Percentiles rank a stretch among this genome's conserved stretches.
These are phyloP conservation scores for Boeremia exigua DNA, from an alignment of 2,329 filamentous ascomycete genomes.

Conservation along the genomic window DNA sequence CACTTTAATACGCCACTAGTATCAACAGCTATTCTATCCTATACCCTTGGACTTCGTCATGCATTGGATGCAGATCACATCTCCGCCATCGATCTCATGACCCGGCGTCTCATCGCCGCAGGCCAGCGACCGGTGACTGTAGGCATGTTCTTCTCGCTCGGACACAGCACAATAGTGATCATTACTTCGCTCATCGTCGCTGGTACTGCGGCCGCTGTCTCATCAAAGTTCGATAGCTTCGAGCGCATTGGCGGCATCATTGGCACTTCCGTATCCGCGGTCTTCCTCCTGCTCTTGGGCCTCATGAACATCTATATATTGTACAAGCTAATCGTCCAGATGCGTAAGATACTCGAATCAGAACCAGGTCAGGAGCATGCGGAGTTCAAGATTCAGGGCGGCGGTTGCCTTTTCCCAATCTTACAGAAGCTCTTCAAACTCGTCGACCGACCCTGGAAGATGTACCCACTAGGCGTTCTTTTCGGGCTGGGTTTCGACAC, in stretches of 20 bases:
- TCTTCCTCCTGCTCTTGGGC: constrained; percentile 81
- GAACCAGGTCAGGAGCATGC: constrained; percentile 55
- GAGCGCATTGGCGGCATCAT: constrained; percentile 83
- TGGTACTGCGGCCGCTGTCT: constrained; percentile 83
- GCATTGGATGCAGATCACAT: constrained; percentile 98
- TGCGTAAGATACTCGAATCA: constrained; percentile 65
- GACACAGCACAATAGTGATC: constrained; percentile 91
- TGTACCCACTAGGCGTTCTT: constrained; percentile 88
- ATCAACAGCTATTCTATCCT: constrained; percentile 82
- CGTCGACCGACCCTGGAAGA: constrained; percentile 83
- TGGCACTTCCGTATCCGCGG: constrained; percentile 84
- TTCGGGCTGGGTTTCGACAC: constrained; percentile 95
- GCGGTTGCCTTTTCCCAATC: constrained; percentile 73
- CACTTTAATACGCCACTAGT: constrained; percentile 64
- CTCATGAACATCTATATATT: constrained; percentile 86
- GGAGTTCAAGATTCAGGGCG: constrained; percentile 74
- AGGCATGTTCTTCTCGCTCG: constrained; percentile 91
- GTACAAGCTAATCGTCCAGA: constrained; percentile 73
- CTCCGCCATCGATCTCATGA: constrained; percentile 93
- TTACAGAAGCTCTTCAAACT: constrained; percentile 79
- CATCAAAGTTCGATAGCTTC: constrained; percentile 81
- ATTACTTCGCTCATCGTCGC: constrained; percentile 91
- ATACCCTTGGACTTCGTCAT: constrained; percentile 87
- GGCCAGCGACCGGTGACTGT: constrained; percentile 89
- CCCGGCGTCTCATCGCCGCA: constrained; percentile 81